Percentiles rank a stretch among this genome's conserved stretches.
Conservation (phyloP, 169 alveolate species). For the Babesia divergens region DNA sequence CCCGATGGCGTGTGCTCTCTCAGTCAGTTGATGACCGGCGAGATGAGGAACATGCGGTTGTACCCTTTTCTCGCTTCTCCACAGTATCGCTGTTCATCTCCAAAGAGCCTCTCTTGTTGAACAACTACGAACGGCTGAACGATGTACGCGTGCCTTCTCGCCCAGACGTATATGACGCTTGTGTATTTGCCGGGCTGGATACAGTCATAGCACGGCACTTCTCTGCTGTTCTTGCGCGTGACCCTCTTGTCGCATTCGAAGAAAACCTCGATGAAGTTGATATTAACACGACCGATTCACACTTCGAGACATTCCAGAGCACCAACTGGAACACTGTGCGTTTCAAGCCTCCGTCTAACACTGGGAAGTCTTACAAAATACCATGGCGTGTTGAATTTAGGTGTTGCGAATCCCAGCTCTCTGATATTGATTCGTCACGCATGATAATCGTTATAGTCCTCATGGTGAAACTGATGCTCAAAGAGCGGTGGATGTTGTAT, state of each 20-base stretch:
- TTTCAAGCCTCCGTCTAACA: conserved; percentile 78
- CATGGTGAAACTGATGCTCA: conserved; percentile 73
- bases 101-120: conserved; percentile 69
- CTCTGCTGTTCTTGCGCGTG: conserved; percentile 85
- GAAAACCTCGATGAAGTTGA: conserved; percentile 57
- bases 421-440: conserved; percentile 91
- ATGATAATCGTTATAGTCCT: conserved; percentile 76
- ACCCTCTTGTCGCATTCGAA: conserved; percentile 89
- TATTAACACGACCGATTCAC: conserved; percentile 68
- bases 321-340: conserved; percentile 97
- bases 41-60: conserved; percentile 81
- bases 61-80: conserved; percentile 88
- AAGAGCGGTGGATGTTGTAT: conserved; percentile 81
- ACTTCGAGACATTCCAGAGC: conserved; percentile 91
- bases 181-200: conserved; percentile 79
- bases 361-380: conserved; percentile 24
- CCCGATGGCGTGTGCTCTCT: conserved; percentile 90
- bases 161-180: conserved; percentile 71
- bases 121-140: conserved; percentile 71
- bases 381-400: conserved; percentile 95
- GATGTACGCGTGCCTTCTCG: conserved; percentile 84
- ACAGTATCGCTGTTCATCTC: conserved; percentile 87
- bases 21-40: conserved; percentile 90
- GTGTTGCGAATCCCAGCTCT: conserved; percentile 91
- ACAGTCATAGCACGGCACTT: conserved; percentile 87